Evolutionary conservation across 208 protist genomes (phyloP).

Genomic region (Naegleria fowleri): DNA sequence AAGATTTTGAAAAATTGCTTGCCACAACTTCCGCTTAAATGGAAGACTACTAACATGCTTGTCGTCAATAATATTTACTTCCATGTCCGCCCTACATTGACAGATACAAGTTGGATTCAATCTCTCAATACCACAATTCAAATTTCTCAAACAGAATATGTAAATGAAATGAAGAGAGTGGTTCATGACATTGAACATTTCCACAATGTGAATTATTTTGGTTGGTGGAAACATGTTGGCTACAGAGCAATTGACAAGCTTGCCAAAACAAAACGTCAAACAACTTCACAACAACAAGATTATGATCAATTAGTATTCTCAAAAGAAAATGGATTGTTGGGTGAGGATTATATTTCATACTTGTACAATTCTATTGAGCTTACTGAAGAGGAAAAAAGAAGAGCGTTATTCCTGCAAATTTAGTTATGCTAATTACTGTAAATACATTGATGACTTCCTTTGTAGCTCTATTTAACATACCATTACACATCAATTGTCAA

Average conservation of each 20-base stretch:
- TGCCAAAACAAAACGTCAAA: neutral
- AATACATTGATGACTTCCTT: too few relatives aligned
- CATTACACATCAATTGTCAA: too few relatives aligned
- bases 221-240: neutral
- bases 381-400: neutral
- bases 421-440: too few relatives aligned
- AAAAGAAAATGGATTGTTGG: neutral
- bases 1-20: slow-evolving; percentile 3
- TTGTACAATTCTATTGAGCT: neutral
- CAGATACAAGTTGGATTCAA: slow-evolving; percentile 13
- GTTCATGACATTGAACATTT: neutral
- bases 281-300: neutral
- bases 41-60: neutral
- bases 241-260: neutral
- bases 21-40: neutral
- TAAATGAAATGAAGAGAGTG: neutral
- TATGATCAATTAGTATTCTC: neutral
- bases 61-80: slow-evolving; percentile 1
- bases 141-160: neutral
- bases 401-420: neutral
- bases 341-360: neutral
- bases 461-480: too few relatives aligned
- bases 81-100: neutral
- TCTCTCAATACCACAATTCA: neutral
- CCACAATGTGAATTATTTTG: neutral